phyloP scores from a whole-genome alignment of 306 rosid genomes.

The Leucaena leucocephala region DNA sequence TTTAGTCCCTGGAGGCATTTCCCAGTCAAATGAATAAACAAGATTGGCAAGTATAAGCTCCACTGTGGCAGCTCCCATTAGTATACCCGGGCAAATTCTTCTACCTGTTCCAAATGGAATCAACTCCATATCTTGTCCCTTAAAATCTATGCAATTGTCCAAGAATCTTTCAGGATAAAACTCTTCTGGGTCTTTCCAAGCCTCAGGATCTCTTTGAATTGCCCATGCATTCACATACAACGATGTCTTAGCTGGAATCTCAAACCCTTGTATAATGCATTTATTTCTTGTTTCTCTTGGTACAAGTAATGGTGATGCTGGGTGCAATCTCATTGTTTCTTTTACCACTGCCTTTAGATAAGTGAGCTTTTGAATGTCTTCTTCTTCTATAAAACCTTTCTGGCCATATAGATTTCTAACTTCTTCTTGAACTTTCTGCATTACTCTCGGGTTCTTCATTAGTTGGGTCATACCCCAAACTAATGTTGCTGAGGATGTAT shows the following conservation, averaged over 20 bases:
- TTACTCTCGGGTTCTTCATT: constrained; percentile 24
- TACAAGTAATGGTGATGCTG: neutral
- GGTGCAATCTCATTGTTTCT: no score
- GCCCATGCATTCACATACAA: neutral
- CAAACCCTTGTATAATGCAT: neutral
- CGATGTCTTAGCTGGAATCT: neutral
- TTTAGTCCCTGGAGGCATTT: constrained; percentile 20
- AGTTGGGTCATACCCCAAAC: constrained; percentile 29
- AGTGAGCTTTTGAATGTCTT: constrained; percentile 16
- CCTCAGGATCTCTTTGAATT: no score
- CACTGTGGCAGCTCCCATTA: neutral
- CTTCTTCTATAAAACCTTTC: constrained; percentile 8
- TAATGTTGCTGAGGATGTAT: constrained; percentile 23
- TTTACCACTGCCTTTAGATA: no score
- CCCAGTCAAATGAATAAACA: constrained; percentile 35
- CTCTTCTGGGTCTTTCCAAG: no score
- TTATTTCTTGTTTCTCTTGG: neutral
- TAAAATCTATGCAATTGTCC: constrained; percentile 7
- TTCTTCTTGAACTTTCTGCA: no score
- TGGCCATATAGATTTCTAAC: neutral
- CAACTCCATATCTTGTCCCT: constrained; percentile 22
- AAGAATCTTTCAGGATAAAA: constrained; percentile 26
- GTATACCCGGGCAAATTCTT: neutral
- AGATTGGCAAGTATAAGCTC: constrained; percentile 32
- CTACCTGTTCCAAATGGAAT: constrained; percentile 33